Percentiles rank a stretch among this genome's conserved stretches.
These are phyloP conservation scores for Kwoniella heveanensis DNA, from an alignment of 768 basidiomycete species.

Conservation along the genomic window DNA sequence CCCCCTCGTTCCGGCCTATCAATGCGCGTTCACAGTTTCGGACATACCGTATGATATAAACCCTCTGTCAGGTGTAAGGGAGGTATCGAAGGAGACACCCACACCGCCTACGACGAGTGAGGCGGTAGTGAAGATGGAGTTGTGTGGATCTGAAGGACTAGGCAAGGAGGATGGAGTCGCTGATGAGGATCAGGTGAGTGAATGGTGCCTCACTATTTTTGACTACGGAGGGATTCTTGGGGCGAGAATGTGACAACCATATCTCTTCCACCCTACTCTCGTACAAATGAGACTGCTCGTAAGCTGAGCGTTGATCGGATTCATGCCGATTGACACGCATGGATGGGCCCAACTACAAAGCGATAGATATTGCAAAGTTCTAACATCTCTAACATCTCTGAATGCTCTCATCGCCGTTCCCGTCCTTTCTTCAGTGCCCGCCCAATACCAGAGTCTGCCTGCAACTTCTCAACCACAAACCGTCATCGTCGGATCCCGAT, in stretches of 20 bases:
- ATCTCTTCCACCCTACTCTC: too few species aligned
- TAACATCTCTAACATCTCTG: too few species aligned
- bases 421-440: slow-evolving; percentile 45
- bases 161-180: slow-evolving; percentile 42
- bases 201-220: background rate
- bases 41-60: slow-evolving; percentile 44
- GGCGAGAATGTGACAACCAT: too few species aligned
- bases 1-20: slow-evolving; percentile 23
- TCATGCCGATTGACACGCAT: too few species aligned
- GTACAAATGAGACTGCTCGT: too few species aligned
- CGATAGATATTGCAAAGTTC: too few species aligned
- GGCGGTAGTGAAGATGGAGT: slow-evolving; percentile 42
- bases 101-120: slow-evolving; percentile 54
- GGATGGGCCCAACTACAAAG: too few species aligned
- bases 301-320: too few species aligned
- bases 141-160: slow-evolving; percentile 48
- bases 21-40: slow-evolving; percentile 35
- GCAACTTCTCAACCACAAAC: slow-evolving; percentile 51
- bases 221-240: too few species aligned
- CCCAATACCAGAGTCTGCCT: slow-evolving; percentile 49
- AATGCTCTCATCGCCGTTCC: too few species aligned
- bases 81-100: slow-evolving; percentile 31
- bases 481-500: slow-evolving; percentile 37
- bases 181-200: slow-evolving; percentile 55
- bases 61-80: slow-evolving; percentile 35